Base-by-base conservation (phyloP, 2,329 filamentous ascomycete genomes). In the Bipolaris bicolor region DNA sequence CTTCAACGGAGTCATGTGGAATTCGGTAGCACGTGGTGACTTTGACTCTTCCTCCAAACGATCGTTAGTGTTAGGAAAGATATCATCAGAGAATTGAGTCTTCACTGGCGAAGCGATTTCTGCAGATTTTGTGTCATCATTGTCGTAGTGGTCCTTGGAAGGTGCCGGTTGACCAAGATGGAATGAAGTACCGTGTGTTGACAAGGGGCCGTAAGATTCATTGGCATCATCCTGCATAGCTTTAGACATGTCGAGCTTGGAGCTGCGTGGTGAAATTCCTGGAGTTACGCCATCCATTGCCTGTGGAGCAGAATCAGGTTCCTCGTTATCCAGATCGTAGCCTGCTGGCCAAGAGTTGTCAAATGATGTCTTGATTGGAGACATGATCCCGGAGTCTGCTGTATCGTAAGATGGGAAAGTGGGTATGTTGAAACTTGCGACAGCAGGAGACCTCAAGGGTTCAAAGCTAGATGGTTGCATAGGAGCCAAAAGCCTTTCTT, bases 91-190 rank as follows among this genome's bases (percentile, higher is more conserved):
- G 48, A 77, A 78, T 34, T 73, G 67, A 5, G 71, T 72, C 16
- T 76, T 69, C 26, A 76, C 69, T 16, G 81, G 80, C 6, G 80
- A 82, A 10, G 53, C 48, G 3, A 71, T 13, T 16, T 67, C 67
- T 15, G 65, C 57, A 33, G 59, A n/a, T 5, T 62, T 52, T 10
- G 55, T 50, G 24, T 44, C 36, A 16, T 47, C 34, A 4, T 24
- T 49, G 6, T 34, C 29, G 6, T 33, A 43, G 10, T 54, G 50
- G 13, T 39, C 29, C 9, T 55, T 43, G 10, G 46, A 36, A 7
- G 26, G 18, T 33, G 55, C 34, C 18, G 55, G 26, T 11, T 45
- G 45, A 11, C 39, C 51, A 10, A 67, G 50, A 16, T 61, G 55
- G 45, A 70, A 70, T 18, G 52, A 57, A 10, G 64, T 62, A n/a